These are phyloP conservation scores for Byssothecium circinans DNA, from an alignment of 2,329 filamentous ascomycete genomes.

Conservation along the genomic window DNA sequence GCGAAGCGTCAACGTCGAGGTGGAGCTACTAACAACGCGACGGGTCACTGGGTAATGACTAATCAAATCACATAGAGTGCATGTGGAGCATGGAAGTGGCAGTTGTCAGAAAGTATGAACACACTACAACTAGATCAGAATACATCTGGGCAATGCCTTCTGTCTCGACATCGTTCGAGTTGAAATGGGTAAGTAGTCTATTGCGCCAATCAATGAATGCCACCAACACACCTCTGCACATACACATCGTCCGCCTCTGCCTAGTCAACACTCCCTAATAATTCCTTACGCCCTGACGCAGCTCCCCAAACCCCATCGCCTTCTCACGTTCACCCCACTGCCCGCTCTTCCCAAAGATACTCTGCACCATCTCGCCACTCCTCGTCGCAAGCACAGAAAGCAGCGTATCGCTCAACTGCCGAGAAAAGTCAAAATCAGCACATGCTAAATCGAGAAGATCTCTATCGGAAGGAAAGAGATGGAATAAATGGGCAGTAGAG, in stretches of 20 bases:
- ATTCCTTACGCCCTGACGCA: slow-evolving; percentile 13
- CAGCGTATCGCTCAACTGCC: slow-evolving; percentile 75
- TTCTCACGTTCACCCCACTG: slow-evolving; percentile 30
- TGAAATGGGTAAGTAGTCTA: neutral
- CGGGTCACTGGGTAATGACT: too few species aligned
- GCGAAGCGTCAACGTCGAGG: too few species aligned
- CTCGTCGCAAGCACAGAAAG: slow-evolving; percentile 76
- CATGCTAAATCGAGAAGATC: slow-evolving; percentile 1
- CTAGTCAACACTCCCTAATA: slow-evolving; percentile 1
- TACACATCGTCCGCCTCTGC: too few species aligned
- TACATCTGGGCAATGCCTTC: neutral
- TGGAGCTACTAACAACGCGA: too few species aligned
- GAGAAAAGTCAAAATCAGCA: slow-evolving; percentile 18
- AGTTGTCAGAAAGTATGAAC: too few species aligned
- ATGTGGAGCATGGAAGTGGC: too few species aligned
- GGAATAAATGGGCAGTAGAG: too few species aligned
- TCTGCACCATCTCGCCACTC: slow-evolving; percentile 75
- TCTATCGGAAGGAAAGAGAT: neutral
- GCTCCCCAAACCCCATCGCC: slow-evolving; percentile 25
- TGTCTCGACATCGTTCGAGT: too few species aligned
- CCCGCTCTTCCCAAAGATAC: slow-evolving; percentile 62
- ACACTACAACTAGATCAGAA: too few species aligned
- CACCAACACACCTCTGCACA: too few species aligned
- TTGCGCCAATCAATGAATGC: too few species aligned
- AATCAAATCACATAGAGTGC: too few species aligned